Percentiles rank a stretch among this genome's conserved stretches.
phyloP scores from a whole-genome alignment of 2,329 filamentous ascomycete species.

The Pseudogymnoascus sp. region DNA sequence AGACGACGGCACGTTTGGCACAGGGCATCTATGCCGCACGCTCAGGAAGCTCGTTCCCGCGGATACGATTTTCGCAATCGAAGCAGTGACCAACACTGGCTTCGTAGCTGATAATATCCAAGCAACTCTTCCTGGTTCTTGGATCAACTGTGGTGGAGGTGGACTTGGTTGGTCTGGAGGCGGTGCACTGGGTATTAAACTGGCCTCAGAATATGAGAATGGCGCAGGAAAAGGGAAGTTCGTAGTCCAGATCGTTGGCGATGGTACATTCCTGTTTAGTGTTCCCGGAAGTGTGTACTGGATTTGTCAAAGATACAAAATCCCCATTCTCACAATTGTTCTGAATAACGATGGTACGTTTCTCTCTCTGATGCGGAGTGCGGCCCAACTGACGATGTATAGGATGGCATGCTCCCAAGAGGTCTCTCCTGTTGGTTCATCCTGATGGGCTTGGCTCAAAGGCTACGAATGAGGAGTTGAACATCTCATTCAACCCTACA shows the following conservation, averaged over 20 bases:
- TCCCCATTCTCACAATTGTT: conserved; percentile 57
- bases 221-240: conserved; percentile 45
- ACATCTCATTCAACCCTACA: conserved; percentile 53
- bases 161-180: conserved; percentile 77
- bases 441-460: conserved; percentile 53
- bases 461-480: conserved; percentile 53
- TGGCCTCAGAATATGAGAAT: conserved; percentile 47
- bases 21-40: conserved; percentile 35
- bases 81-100: conserved; percentile 64
- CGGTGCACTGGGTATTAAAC: conserved; percentile 65
- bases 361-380: neutral
- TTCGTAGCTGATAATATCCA: conserved; percentile 65
- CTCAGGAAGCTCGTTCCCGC: conserved; percentile 47
- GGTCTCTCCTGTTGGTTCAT: conserved; percentile 55
- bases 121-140: conserved; percentile 57
- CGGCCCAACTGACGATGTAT: neutral
- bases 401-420: conserved; percentile 58
- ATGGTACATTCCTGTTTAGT: conserved; percentile 58
- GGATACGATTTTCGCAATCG: conserved; percentile 67
- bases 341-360: conserved; percentile 52
- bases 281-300: conserved; percentile 60
- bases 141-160: conserved; percentile 75
- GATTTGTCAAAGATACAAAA: conserved; percentile 57
- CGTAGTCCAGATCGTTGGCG: conserved; percentile 56
- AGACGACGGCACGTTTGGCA: conserved; percentile 52